phyloP scores from a whole-genome alignment of 2,329 filamentous ascomycete genomes.

The Penicillium hesseltinei region DNA sequence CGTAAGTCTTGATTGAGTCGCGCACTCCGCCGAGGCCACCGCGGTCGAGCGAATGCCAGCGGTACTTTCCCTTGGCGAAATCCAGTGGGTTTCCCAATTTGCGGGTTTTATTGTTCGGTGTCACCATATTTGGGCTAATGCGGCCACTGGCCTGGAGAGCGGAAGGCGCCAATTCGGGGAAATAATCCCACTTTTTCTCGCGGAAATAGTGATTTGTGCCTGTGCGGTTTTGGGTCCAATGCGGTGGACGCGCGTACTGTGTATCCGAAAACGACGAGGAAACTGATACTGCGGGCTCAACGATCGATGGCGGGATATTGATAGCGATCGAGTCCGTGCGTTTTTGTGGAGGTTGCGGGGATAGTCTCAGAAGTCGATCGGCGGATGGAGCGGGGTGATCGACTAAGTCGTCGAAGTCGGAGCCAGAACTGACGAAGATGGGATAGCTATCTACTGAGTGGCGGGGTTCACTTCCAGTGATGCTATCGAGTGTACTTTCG shows the following conservation, averaged over 20 bases:
- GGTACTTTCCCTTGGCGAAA: slow-evolving; percentile 21
- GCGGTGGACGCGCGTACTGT: slow-evolving; percentile 23
- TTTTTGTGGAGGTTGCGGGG: slow-evolving; percentile 12
- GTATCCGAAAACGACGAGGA: slow-evolving; percentile 19
- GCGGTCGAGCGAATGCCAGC: slow-evolving; percentile 27
- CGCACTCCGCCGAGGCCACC: slow-evolving; percentile 27
- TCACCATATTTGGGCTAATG: slow-evolving; percentile 12
- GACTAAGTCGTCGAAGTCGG: slow-evolving; percentile 30
- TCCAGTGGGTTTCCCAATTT: slow-evolving; percentile 27
- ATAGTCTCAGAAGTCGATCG: slow-evolving; percentile 14
- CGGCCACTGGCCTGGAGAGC: slow-evolving; percentile 16
- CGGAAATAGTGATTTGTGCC: slow-evolving; percentile 39
- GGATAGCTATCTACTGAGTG: slow-evolving; percentile 32
- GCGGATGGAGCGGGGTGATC: slow-evolving; percentile 23
- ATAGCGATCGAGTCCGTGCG: slow-evolving; percentile 16
- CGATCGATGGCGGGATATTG: slow-evolving; percentile 4
- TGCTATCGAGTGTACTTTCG: slow-evolving; percentile 26
- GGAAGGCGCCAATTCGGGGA: slow-evolving; percentile 38
- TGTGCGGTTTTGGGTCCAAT: slow-evolving; percentile 21
- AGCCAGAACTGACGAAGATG: slow-evolving; percentile 30
- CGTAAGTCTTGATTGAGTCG: slow-evolving; percentile 36
- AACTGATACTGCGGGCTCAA: neutral
- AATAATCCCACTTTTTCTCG: slow-evolving; percentile 45
- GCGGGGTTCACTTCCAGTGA: slow-evolving; percentile 23
- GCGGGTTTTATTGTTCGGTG: slow-evolving; percentile 12